These are phyloP conservation scores for Botryobasidium botryosum DNA, from an alignment of 768 basidiomycete genomes.

Conservation along the genomic window DNA sequence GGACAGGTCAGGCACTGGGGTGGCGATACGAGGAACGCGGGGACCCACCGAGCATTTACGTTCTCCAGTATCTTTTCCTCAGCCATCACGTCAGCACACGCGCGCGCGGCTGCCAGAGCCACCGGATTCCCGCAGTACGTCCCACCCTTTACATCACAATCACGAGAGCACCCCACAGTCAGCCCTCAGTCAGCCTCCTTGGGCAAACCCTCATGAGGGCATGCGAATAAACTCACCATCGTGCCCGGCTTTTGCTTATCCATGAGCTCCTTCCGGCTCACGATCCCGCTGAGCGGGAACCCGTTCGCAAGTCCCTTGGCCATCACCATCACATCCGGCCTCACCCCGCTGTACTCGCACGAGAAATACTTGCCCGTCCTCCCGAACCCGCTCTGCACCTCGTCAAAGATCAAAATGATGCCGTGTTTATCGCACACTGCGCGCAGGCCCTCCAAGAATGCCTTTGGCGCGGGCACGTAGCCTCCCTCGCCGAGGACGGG, in stretches of 20 bases:
- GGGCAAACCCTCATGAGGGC: background rate
- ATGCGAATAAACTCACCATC: constrained; percentile 34
- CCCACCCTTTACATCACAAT: constrained; percentile 37
- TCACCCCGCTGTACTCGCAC: constrained; percentile 69
- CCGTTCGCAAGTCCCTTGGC: constrained; percentile 91
- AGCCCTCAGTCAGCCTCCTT: background rate
- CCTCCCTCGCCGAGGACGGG: constrained; percentile 92
- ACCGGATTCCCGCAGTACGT: constrained; percentile 90
- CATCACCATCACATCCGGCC: constrained; percentile 74
- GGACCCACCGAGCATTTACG: constrained; percentile 44
- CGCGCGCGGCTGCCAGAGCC: constrained; percentile 77
- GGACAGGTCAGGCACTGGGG: constrained; percentile 2
- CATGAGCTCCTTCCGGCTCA: constrained; percentile 63
- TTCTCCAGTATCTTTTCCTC: constrained; percentile 75
- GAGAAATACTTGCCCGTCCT: constrained; percentile 70
- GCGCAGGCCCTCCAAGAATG: constrained; percentile 65
- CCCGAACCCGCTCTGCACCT: constrained; percentile 83
- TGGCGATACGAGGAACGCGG: background rate
- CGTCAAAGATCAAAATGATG: constrained; percentile 71
- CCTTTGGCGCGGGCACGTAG: constrained; percentile 72
- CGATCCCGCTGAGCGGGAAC: constrained; percentile 80
- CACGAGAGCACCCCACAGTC: constrained; percentile 1
- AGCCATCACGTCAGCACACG: constrained; percentile 57
- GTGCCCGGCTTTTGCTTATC: constrained; percentile 65
- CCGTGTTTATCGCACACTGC: constrained; percentile 74